A percentile compares a stretch with the other conserved stretches of the same genome.
Evolutionary conservation across 1,139 yeast species (phyloP).

Genomic region (Blastobotrys ciferrii): DNA sequence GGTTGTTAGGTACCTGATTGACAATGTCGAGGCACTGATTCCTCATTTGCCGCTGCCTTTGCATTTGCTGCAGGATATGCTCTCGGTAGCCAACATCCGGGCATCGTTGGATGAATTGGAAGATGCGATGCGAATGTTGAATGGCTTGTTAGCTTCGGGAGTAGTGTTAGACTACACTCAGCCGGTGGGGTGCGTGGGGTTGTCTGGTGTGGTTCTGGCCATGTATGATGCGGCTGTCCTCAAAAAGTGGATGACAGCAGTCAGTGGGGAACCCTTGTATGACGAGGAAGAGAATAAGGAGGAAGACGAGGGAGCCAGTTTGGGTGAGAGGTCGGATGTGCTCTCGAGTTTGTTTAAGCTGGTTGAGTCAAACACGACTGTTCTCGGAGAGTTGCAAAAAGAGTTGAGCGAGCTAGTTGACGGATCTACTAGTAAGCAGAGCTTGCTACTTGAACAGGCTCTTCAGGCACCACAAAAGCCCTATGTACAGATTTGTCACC

Average conservation of each 20-base stretch:
- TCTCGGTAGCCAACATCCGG: neutral
- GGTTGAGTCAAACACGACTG: neutral
- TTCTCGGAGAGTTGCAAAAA: neutral
- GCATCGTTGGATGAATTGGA: neutral
- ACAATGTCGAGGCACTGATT: neutral
- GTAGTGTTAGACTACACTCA: neutral
- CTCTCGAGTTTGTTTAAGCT: neutral
- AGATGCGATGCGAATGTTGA: neutral
- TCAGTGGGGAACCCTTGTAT: too few relatives aligned
- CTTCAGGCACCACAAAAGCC: slow-evolving; percentile 17
- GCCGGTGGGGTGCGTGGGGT: neutral
- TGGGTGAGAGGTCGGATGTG: neutral
- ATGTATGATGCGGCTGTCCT: slow-evolving; percentile 8
- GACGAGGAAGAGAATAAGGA: too few relatives aligned
- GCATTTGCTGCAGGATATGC: neutral
- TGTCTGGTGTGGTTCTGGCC: neutral
- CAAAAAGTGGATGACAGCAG: slow-evolving; percentile 6
- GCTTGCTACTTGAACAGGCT: slow-evolving; percentile 20
- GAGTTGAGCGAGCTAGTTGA: slow-evolving; percentile 21
- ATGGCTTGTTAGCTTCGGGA: neutral
- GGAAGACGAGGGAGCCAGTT: neutral
- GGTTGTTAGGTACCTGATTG: slow-evolving; percentile 5
- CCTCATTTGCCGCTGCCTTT: slow-evolving; percentile 4
- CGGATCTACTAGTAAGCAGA: slow-evolving; percentile 18
- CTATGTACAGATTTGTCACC: slow-evolving; percentile 24